Percentiles rank a stretch among this genome's conserved stretches.
Evolutionary conservation across 257 asterid species (phyloP).

Genomic region (Solanum dulcamara): DNA sequence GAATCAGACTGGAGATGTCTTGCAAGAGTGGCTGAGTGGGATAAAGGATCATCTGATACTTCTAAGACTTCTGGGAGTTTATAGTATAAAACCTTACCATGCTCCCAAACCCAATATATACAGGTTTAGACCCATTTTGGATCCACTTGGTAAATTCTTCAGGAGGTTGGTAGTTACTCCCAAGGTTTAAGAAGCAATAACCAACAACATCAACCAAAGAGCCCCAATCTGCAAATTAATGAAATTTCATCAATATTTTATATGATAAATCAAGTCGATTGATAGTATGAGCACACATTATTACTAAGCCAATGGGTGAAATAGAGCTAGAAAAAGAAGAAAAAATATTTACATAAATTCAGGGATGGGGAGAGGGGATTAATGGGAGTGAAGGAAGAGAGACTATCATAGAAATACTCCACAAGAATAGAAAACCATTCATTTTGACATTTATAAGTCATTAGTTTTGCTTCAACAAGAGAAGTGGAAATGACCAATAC

Average conservation of each 20-base stretch:
- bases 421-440: background rate
- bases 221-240: constrained; percentile 77
- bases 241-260: background rate
- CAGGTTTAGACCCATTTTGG: constrained; percentile 64
- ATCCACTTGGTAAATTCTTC: constrained; percentile 73
- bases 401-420: background rate
- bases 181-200: constrained; percentile 74
- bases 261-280: background rate
- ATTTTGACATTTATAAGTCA: background rate
- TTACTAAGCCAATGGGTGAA: background rate
- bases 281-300: background rate
- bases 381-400: background rate
- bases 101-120: constrained; percentile 97
- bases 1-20: background rate
- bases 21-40: background rate
- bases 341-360: background rate
- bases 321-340: background rate
- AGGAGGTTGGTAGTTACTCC: constrained; percentile 61
- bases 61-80: background rate
- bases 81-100: constrained; percentile 48
- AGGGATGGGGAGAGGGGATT: background rate
- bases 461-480: background rate
- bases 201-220: constrained; percentile 92
- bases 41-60: background rate
- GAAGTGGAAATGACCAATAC: background rate